phyloP scores from a whole-genome alignment of 2,329 filamentous ascomycete species.

The Pseudonectria foliicola region DNA sequence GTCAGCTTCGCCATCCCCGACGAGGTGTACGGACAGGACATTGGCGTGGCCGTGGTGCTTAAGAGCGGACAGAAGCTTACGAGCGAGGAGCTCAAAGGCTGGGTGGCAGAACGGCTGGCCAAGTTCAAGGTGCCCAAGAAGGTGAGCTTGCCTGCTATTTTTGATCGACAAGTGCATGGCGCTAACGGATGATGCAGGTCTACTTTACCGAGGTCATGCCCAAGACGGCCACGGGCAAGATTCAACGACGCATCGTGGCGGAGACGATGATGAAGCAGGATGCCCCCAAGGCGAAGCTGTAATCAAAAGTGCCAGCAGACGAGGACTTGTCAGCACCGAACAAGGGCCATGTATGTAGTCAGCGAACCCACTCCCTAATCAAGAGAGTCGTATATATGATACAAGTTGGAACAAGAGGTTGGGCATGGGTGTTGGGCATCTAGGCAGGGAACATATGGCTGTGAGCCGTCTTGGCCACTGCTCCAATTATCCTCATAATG shows the following conservation, averaged over 20 bases:
- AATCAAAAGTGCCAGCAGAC: conserved; percentile 15
- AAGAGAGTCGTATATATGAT: too few species aligned
- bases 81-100: conserved; percentile 57
- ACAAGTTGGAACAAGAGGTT: too few species aligned
- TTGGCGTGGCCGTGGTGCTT: conserved; percentile 68
- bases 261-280: conserved; percentile 75
- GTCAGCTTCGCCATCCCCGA: conserved; percentile 80
- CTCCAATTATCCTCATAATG: too few species aligned
- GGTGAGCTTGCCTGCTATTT: conserved; percentile 37
- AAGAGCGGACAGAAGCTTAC: conserved; percentile 54
- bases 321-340: too few species aligned
- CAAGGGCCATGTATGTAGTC: too few species aligned
- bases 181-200: conserved; percentile 38
- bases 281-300: conserved; percentile 45
- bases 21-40: conserved; percentile 76
- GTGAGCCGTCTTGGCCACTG: too few species aligned
- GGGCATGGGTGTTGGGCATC: too few species aligned
- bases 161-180: neutral
- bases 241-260: conserved; percentile 79
- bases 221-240: conserved; percentile 88
- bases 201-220: conserved; percentile 82
- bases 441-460: neutral
- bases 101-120: conserved; percentile 62
- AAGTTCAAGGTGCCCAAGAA: conserved; percentile 85
- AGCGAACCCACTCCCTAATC: too few species aligned